A percentile compares a stretch with the other conserved stretches of the same genome.
Evolutionary conservation across 2,329 filamentous ascomycete genomes (phyloP).

Genomic region (Aspergillus fructus): DNA sequence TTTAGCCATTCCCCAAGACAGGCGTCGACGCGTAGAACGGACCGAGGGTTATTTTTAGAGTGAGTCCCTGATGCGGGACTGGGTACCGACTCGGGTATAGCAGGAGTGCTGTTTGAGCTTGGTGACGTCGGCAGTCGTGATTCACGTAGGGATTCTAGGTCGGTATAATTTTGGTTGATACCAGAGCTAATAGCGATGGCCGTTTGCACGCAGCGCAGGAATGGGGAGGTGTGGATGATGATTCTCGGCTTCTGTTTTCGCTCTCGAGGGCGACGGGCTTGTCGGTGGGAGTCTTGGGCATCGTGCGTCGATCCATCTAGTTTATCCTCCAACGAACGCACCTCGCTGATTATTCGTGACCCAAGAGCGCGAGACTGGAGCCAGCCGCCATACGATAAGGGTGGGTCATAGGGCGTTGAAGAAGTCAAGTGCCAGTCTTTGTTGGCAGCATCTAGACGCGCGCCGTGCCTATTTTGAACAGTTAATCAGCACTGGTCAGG

Average conservation of each 20-base stretch:
- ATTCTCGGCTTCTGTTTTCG: conserved; percentile 66
- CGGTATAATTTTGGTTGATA: conserved; percentile 54
- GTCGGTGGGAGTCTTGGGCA: conserved; percentile 4
- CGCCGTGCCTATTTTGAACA: conserved; percentile 73
- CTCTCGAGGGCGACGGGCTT: conserved; percentile 8
- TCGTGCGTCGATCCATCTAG: conserved; percentile 9
- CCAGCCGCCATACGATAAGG: conserved; percentile 93
- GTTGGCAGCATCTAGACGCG: conserved; percentile 90
- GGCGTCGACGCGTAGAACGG: conserved; percentile 73
- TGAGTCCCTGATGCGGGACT: neutral
- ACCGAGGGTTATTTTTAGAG: conserved; percentile 17
- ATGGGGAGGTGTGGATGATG: conserved; percentile 90
- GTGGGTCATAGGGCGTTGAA: conserved; percentile 91
- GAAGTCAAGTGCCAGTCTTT: conserved; percentile 93
- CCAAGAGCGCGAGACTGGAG: conserved; percentile 80
- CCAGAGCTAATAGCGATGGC: conserved; percentile 85
- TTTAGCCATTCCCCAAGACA: conserved; percentile 96
- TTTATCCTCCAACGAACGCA: conserved; percentile 49
- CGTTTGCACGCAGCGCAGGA: conserved; percentile 88
- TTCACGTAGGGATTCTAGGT: conserved; percentile 16
- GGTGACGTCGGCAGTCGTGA: neutral
- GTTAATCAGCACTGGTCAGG: neutral
- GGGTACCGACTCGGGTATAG: conserved; percentile 3
- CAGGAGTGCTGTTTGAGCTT: neutral
- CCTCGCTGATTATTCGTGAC: conserved; percentile 74